Base-by-base conservation (phyloP, 768 basidiomycete species). In the Boletales sp. region DNA sequence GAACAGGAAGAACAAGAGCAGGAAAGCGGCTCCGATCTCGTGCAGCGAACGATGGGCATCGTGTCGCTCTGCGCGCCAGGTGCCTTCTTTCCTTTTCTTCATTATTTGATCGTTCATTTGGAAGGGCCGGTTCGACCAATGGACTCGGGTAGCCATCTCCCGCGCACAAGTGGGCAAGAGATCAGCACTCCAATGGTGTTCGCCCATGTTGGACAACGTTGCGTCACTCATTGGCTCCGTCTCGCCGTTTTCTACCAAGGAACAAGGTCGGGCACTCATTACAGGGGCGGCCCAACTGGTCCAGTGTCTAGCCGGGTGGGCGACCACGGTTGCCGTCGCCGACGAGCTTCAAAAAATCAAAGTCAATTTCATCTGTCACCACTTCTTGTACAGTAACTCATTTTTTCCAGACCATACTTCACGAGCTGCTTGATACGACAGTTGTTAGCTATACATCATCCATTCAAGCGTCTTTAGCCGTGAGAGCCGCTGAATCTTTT, bases 391-490 rank as follows among this genome's bases (percentile, higher is more conserved):
- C 15, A 13, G 29, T 24, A 2, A 18, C 31, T 54, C 13, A 56
- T 31, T 14, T 47, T 34, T 34, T 37, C 12, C 37, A 76, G 74
- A 53, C 31, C 7, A 49, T 63, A 29, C 59, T 68, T 44, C 54
- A 55, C 37, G 52, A 47, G 1, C 60, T 76, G 29, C 53, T 80
- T 4, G 73, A 76, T 19, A 58, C 64, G 14, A 62, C 71, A 12
- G 42, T 78, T 9, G 50, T 68, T 3, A 54, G 54, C 10, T 77
- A 67, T 52, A 64, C 71, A 14, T 58, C 61, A 38, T 73, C 62
- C 35, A 70, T 82, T 17, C 68, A 74, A 30, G 68, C 72, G 2
- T 71, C 61, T 10, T 62, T 82, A 4, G 76, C 82, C 2, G 71
- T 76, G 48, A 66, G 77, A 44, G 69, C 72, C 8, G 77, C 82